Evolutionary conservation across 495 filamentous ascomycete genomes (phyloP), one percentile per base, ranked within the genome.

Genomic region (Trichoderma parareesei): DNA sequence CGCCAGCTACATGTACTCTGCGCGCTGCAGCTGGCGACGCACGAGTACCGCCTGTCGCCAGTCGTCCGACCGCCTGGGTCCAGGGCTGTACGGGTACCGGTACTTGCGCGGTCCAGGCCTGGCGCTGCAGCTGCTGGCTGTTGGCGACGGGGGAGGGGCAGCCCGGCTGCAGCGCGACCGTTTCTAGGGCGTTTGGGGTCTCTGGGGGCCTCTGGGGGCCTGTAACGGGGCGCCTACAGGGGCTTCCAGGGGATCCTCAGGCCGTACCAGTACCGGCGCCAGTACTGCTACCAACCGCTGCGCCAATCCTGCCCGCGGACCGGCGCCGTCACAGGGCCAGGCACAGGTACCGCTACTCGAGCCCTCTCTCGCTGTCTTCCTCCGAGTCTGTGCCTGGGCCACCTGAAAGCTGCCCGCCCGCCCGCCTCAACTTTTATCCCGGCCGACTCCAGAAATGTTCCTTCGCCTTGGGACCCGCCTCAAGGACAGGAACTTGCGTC

Each of bases 1-100:
- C 5, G 53, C 53, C 20, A 57, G 27, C 53, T 57, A 35, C 53
- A 57, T 57, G 53, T 57, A 57, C 53, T 49, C 18, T 49, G 20
- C 46, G 18, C 16, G 46, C 46, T 4, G 46, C 5, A 27, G 14
- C 16, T n/a, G 16, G 46, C 46, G 46, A 49, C n/a, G 18, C 27
- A 27, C 27, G 27, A 27, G 27, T 27, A 27, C 27, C 27, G 27
- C 27, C 27, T 2, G 27, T 27, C 27, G 46, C 5, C n/a, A 18
- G 5, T 49, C 16, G 4, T 20, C 14, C 13, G 46, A 5, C 16
- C 48, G 18, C 48, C 53, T 3, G 6, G 27, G 7, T 20, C 46
- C 37, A 14, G 14, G 10, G 53, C 53, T 2, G 11, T 57, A 55
- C 48, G 6, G n/a, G 53, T 57, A 57, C 53, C 40, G 11, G 40